Percentiles rank a stretch among this genome's conserved stretches.
These are phyloP conservation scores for Camellia granthamiana DNA, from an alignment of 148 eudicot species.

Conservation along the genomic window DNA sequence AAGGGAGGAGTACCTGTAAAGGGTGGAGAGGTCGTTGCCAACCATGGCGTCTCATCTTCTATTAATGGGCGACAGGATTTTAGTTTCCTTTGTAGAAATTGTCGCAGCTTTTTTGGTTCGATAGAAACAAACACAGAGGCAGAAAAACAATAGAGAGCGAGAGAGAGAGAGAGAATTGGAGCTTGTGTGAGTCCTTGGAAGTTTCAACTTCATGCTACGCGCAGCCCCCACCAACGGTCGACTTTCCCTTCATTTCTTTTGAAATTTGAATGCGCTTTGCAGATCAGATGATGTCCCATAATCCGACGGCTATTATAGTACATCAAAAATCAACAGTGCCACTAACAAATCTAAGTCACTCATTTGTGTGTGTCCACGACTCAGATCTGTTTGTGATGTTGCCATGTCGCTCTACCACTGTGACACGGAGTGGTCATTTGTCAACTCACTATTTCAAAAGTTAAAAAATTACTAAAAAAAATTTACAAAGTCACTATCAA, in stretches of 20 bases:
- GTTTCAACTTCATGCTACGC: background rate
- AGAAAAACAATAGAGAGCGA: background rate
- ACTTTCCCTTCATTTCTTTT: background rate
- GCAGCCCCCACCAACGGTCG: conserved; percentile 7
- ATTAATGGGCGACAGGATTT: no score
- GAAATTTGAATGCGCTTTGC: background rate
- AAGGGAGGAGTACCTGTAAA: conserved; percentile 51
- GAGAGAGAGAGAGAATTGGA: background rate
- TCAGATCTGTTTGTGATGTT: no score
- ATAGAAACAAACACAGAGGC: background rate
- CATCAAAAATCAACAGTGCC: no score
- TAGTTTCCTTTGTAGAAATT: conserved; percentile 1
- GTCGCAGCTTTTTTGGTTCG: background rate
- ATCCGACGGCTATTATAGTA: no score
- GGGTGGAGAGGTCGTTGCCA: conserved; percentile 96
- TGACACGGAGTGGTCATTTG: no score
- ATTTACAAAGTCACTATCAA: no score
- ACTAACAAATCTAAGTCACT: no score
- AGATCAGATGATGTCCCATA: background rate
- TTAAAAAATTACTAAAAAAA: no score
- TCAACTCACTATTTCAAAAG: no score
- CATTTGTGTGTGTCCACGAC: no score
- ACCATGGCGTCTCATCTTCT: conserved; percentile 67
- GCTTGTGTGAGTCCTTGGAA: background rate
- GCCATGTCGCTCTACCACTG: no score